These are phyloP conservation scores for Cyclanthera cordifolia DNA, from an alignment of 306 rosid species.

Conservation along the genomic window DNA sequence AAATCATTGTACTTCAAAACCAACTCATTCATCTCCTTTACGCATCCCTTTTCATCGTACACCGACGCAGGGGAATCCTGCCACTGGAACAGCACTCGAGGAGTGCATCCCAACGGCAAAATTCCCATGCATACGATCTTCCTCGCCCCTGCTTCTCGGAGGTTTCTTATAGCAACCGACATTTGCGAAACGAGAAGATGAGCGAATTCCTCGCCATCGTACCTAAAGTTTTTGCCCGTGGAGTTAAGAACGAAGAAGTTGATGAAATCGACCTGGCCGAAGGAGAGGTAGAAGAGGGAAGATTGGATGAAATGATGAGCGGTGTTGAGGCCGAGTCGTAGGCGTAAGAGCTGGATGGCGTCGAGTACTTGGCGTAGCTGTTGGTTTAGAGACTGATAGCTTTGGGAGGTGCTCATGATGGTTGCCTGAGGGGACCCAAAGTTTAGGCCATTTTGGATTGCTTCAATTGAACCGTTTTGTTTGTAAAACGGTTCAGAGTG, in stretches of 20 bases:
- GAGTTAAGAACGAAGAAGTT: conserved; percentile 37
- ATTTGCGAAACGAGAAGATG: conserved; percentile 53
- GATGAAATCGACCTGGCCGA: conserved; percentile 69
- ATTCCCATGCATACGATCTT: conserved; percentile 64
- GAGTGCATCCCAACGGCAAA: conserved; percentile 68
- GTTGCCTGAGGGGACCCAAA: conserved; percentile 79
- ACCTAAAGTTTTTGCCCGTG: conserved; percentile 6
- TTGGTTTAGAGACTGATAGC: conserved; percentile 72
- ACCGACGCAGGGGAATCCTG: conserved; percentile 13
- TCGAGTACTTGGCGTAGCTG: conserved; percentile 74
- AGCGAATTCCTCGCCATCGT: conserved; percentile 23
- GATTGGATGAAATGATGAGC: conserved; percentile 44
- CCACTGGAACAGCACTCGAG: conserved; percentile 27
- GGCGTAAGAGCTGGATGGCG: conserved; percentile 50
- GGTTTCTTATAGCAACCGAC: conserved; percentile 47
- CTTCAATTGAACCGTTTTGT: conserved; percentile 56
- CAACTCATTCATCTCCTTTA: conserved; percentile 38
- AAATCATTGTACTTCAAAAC: conserved; percentile 45
- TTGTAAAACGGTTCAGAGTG: conserved; percentile 38
- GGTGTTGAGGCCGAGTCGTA: conserved; percentile 30
- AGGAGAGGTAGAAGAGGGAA: conserved; percentile 57
- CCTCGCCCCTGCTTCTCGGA: conserved; percentile 48
- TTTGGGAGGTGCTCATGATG: conserved; percentile 46
- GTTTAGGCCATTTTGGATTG: conserved; percentile 47
- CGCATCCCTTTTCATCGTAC: conserved; percentile 27